Base-by-base conservation (phyloP, 2,329 filamentous ascomycete species). In the Ilyonectria mors-panacis region DNA sequence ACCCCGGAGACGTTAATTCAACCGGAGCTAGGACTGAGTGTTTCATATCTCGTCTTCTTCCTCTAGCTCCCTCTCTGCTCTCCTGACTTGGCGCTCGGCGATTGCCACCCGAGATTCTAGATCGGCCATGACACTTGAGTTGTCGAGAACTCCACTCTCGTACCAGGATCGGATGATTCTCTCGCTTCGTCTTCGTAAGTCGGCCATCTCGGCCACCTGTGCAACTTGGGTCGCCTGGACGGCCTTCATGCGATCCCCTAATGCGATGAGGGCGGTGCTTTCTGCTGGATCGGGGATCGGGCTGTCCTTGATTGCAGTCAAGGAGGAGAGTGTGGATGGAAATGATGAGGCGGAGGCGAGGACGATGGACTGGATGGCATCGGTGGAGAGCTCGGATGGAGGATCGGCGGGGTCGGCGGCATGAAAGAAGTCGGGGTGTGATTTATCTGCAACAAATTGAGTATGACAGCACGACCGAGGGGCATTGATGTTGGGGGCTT, bases 101-200 rank as follows among this genome's bases (percentile, higher is more conserved):
- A 85, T 83, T 78, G 88, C 87, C 13, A 95, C 79, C 56, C 92
- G 85, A 37, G 88, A 86, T 80, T 97, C 92, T 76, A 92, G 89
- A 58, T 92, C 89, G 23, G 91, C 92, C 82, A 94, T 91, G 65
- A 88, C 87, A 72, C 90, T 88, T 0, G 91, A 91, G 72, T 89
- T 89, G 12, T 87, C 86, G 54, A 97, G 82, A 48, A 96, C 85
- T 4, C 90, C 89, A 26, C 88, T 83, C 78, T 94, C 91, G 80
- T 95, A 94, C 92, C 94, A 97, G 39, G 84, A 81, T 70, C 91
- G 87, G 66, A 94, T 81, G 26, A 88, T 82, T 69, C 79, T 78
- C 79, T 90, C 93, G 81, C 87, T 95, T 70, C 86, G 86, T 68
- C 81, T 86, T 77, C 89, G 86, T 77, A 92, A 85, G 78, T 88